Evolutionary conservation across 768 basidiomycete genomes (phyloP).

Genomic region (Mycena rebaudengoi): DNA sequence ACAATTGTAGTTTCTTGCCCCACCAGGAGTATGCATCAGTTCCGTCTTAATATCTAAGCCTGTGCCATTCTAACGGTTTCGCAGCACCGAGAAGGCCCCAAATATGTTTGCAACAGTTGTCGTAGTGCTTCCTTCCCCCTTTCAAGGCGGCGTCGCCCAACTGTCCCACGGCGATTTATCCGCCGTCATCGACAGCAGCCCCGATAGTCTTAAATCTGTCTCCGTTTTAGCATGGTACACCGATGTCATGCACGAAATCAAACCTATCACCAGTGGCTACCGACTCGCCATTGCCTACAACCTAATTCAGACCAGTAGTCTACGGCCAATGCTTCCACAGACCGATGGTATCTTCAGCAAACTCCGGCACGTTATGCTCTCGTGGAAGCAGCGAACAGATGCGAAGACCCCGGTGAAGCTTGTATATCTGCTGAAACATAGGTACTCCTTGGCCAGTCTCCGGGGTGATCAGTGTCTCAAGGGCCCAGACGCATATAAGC

Average conservation of each 20-base stretch:
- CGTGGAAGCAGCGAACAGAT: constrained; percentile 10
- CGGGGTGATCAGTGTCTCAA: constrained; percentile 37
- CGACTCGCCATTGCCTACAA: constrained; percentile 51
- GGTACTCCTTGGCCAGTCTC: constrained; percentile 23
- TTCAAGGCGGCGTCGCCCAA: constrained; percentile 46
- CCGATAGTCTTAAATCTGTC: constrained; percentile 29
- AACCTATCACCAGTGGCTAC: constrained; percentile 48
- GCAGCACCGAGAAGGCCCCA: constrained; percentile 40
- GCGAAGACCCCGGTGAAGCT: constrained; percentile 4
- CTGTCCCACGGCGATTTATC: constrained; percentile 3
- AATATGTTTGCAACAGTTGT: constrained; percentile 53
- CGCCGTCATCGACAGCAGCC: constrained; percentile 36
- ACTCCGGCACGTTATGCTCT: constrained; percentile 35
- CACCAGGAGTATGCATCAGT: constrained; percentile 43
- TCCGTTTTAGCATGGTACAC: constrained; percentile 52
- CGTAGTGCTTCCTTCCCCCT: constrained; percentile 48
- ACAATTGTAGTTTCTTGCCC: constrained; percentile 37
- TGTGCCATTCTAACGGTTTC: not conserved
- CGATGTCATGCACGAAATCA: constrained; percentile 48
- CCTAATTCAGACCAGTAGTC: constrained; percentile 41
- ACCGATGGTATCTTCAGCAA: constrained; percentile 11
- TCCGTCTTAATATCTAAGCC: too few species aligned
- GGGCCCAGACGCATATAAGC: constrained; percentile 41
- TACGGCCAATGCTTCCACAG: constrained; percentile 23
- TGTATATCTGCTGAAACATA: constrained; percentile 28